Base-by-base conservation (phyloP, 106 monocot species). In the Dendrobium chrysotoxum region DNA sequence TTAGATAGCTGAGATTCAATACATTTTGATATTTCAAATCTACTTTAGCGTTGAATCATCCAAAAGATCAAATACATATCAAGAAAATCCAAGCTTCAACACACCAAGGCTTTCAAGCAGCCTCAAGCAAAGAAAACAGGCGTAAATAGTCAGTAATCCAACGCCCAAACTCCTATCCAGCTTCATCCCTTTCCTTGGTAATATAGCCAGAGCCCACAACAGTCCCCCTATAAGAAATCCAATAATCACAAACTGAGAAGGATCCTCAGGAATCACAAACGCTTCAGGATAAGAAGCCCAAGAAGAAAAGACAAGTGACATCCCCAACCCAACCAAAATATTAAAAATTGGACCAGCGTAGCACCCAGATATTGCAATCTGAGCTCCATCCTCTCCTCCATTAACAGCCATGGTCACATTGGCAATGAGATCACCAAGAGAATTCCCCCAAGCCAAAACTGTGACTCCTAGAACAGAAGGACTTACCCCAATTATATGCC, bases 381-480 rank as follows among this genome's bases (percentile, higher is more conserved):
- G 82, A 26, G 78, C 83, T 8, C 90, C 90, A 17, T 58, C 67
- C n/a, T 80, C 64, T 0, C 87, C 83, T 5, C 90, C 90, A 15
- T 81, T 80, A 31, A 79, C 31, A 31, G 90, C 85, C 87, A 90
- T 83, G 15, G 90, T 83, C 8, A 83, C 85, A 41, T 90, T 90
- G 38, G 90, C 82, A 25, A 79, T 90, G 55, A 90, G 73, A 71
- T 90, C 89, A 6, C 89, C 89, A 16, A 87, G 41, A 28, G 89
- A 90, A 80, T 90, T 87, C 47, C 89, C 89, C 90, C 90, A 90
- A 0, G 90, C 90, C 21, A 90, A 75, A 18, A 90, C 87, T 0
- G 87, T 90, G 38, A 87, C 68, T 0, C 85, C 90, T 12, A 90
- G 78, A 25, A 87, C 55, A 10, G 87, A 85, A 8, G 90, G 87